Evolutionary conservation across 768 basidiomycete species (phyloP), one percentile per base, ranked within the genome.

Genomic region (Lactarius psammicola): DNA sequence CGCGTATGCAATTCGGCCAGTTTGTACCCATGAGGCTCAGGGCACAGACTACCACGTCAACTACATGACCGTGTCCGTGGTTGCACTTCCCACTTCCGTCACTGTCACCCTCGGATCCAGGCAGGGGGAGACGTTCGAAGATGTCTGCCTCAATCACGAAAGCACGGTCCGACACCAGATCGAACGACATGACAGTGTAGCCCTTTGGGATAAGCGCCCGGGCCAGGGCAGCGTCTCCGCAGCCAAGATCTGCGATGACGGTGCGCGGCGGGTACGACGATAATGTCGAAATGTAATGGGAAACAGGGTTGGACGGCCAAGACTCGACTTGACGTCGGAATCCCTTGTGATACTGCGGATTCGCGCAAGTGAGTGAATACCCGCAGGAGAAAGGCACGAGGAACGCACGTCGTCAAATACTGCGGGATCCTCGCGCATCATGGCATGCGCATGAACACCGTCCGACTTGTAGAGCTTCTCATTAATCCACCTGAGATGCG

Each of bases 21-120:
- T 99, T 98, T 18, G 87, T 90, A 36, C 92, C 91, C 97, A 99
- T 99, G 68, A 99, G 80, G 72, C 95, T 98, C 69, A 99, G 81
- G 28, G 95, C 92, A 74, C 94, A 98, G 28, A 98, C 88, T 8
- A 87, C 94, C 7, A 94, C 87, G 74, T 99, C 95, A 2, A 94
- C 92, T 3, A 98, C 75, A 68, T 92, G 88, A 0, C 86, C 93
- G 59, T 84, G 82, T 33, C 84, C 86, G 40, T 79, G 75, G 5
- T 77, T 76, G 44, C 26, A 17, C 34, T 63, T 38, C 20, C 78
- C 76, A 49, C 76, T 76, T 18, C 76, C 78, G 20, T 67, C 72
- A 30, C 78, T 78, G 67, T 71, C 69, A 56, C 64, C 62, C 63
- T 87, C 86, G 26, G 87, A 87, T 31, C 96, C 96, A 2, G 97